phyloP scores from a whole-genome alignment of 257 asterid species.

The Nicotiana knightiana region DNA sequence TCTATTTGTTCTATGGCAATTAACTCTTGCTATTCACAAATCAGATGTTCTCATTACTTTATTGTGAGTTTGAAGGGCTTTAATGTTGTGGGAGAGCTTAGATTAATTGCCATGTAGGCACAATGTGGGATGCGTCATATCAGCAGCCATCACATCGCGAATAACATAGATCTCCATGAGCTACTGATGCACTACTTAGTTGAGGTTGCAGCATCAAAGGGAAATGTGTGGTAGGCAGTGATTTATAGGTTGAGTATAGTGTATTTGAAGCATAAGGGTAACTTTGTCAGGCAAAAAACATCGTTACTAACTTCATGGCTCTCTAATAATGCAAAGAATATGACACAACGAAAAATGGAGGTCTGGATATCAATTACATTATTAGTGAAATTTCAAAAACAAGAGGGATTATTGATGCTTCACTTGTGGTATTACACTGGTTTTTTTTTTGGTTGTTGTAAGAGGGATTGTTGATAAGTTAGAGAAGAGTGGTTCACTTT shows the following conservation, averaged over 20 bases:
- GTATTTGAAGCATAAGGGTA: too few species aligned
- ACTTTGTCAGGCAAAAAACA: too few species aligned
- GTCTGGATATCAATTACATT: too few species aligned
- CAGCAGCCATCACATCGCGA: too few species aligned
- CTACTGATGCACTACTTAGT: background rate
- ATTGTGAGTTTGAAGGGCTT: background rate
- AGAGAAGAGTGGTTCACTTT: background rate
- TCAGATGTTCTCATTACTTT: too few species aligned
- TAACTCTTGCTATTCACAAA: background rate
- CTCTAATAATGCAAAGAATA: too few species aligned
- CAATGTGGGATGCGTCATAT: too few species aligned
- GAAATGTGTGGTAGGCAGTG: background rate
- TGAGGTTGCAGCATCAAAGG: background rate
- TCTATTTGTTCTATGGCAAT: background rate
- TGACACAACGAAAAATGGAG: background rate
- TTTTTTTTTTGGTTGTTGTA: too few species aligned
- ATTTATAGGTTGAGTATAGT: too few species aligned
- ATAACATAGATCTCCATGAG: background rate
- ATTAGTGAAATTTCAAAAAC: too few species aligned
- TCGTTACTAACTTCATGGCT: background rate
- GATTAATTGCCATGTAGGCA: background rate
- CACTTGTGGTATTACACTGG: too few species aligned
- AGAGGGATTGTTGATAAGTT: background rate
- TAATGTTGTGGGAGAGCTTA: background rate
- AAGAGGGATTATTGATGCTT: too few species aligned